A percentile compares a stretch with the other conserved stretches of the same genome.
Conservation (phyloP, 1,284 basidiomycete genomes). For the Apiotrichum gracile region DNA sequence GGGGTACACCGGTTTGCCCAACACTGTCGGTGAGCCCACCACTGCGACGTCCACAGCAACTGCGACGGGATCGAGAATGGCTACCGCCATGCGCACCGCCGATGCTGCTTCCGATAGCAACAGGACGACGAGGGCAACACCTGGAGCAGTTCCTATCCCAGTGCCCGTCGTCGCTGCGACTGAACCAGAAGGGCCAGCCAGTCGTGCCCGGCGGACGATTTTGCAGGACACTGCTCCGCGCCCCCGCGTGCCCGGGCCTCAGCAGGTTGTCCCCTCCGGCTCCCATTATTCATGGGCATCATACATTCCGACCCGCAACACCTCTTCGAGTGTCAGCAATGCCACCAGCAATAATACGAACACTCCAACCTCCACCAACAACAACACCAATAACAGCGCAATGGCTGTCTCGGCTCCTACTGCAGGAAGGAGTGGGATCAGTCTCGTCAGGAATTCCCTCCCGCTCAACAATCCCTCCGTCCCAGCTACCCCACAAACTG, state of each 20-base stretch:
- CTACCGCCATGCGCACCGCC: too few species aligned
- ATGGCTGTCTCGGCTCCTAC: too few species aligned
- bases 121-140: too few species aligned
- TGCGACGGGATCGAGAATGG: neutral
- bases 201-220: neutral
- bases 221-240: neutral
- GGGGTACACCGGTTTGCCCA: neutral
- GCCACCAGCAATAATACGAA: neutral
- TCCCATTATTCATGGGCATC: conserved; percentile 5
- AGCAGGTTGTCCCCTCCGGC: conserved; percentile 1
- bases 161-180: neutral
- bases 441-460: too few species aligned
- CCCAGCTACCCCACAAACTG: too few species aligned
- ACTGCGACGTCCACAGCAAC: neutral
- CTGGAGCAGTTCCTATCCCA: neutral
- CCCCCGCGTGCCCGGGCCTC: neutral
- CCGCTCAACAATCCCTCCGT: too few species aligned
- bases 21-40: neutral
- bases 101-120: too few species aligned
- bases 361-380: neutral
- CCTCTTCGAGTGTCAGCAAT: neutral
- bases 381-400: neutral
- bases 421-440: too few species aligned
- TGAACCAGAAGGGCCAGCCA: neutral
- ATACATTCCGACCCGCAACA: neutral